Conservation (phyloP, 2,329 filamentous ascomycete genomes). For the Talaromyces sp. region DNA sequence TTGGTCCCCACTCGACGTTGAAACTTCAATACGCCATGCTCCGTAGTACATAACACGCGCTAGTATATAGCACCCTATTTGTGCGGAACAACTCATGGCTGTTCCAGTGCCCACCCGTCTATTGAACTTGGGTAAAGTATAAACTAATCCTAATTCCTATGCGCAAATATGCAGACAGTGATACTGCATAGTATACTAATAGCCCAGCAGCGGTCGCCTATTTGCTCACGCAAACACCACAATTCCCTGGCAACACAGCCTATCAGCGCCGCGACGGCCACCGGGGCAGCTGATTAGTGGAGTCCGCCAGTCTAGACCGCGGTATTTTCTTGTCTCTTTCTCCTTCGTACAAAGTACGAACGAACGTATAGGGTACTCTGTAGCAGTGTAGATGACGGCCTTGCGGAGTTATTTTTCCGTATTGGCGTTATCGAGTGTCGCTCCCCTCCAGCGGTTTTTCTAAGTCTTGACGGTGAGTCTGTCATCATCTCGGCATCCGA, state of each 20-base stretch:
- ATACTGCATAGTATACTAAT: not conserved
- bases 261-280: not conserved
- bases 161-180: too few relatives aligned
- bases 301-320: not conserved
- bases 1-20: not conserved
- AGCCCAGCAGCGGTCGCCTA: not conserved
- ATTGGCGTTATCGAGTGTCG: not conserved
- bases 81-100: not conserved
- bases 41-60: not conserved
- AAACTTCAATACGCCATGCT: not conserved
- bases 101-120: not conserved
- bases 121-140: not conserved
- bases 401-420: not conserved
- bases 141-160: not conserved
- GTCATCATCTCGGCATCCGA: not conserved
- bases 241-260: not conserved
- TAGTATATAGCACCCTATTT: not conserved
- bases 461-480: not conserved
- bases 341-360: not conserved
- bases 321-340: not conserved
- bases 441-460: too few relatives aligned
- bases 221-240: constrained; percentile 1
- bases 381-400: not conserved
- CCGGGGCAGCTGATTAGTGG: not conserved
- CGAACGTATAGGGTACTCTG: not conserved